Evolutionary conservation across 768 basidiomycete genomes (phyloP).

Genomic region (Podaxis carcinomalis): DNA sequence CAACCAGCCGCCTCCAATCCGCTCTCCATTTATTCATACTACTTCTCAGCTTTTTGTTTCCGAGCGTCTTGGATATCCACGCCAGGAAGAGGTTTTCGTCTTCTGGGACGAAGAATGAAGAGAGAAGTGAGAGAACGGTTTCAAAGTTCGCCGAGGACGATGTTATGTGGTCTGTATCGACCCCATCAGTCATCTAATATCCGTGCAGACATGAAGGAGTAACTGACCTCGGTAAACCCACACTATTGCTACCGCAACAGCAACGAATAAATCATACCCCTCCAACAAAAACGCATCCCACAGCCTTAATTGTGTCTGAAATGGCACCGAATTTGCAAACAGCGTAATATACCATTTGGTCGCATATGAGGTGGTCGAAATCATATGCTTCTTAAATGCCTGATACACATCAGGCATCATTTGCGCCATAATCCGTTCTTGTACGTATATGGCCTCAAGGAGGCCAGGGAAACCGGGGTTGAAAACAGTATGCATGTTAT

Average conservation of each 20-base stretch:
- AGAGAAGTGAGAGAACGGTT: slow-evolving; percentile 84
- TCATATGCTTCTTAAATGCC: slow-evolving; percentile 83
- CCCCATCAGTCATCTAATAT: background rate
- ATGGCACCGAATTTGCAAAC: slow-evolving; percentile 93
- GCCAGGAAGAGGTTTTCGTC: slow-evolving; percentile 77
- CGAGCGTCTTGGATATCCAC: slow-evolving; percentile 70
- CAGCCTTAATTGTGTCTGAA: slow-evolving; percentile 87
- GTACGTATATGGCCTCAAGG: slow-evolving; percentile 92
- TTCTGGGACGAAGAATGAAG: slow-evolving; percentile 93
- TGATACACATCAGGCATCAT: slow-evolving; percentile 88
- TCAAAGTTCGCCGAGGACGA: slow-evolving; percentile 82
- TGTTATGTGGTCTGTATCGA: slow-evolving; percentile 71
- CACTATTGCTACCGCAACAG: slow-evolving; percentile 81
- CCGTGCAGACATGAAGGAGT: background rate
- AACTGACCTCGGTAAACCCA: slow-evolving; percentile 84
- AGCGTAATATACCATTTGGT: slow-evolving; percentile 99
- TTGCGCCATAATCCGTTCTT: slow-evolving; percentile 82
- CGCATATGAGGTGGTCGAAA: slow-evolving; percentile 92
- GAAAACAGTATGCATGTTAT: slow-evolving; percentile 85
- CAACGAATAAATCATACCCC: slow-evolving; percentile 84
- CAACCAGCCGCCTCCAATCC: slow-evolving; percentile 75
- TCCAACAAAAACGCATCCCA: slow-evolving; percentile 95
- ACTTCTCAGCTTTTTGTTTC: slow-evolving; percentile 59
- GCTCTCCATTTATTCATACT: slow-evolving; percentile 73
- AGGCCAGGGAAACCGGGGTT: slow-evolving; percentile 94